Base-by-base conservation (phyloP, 2,329 filamentous ascomycete species). In the Coniochaeta prunicola region DNA sequence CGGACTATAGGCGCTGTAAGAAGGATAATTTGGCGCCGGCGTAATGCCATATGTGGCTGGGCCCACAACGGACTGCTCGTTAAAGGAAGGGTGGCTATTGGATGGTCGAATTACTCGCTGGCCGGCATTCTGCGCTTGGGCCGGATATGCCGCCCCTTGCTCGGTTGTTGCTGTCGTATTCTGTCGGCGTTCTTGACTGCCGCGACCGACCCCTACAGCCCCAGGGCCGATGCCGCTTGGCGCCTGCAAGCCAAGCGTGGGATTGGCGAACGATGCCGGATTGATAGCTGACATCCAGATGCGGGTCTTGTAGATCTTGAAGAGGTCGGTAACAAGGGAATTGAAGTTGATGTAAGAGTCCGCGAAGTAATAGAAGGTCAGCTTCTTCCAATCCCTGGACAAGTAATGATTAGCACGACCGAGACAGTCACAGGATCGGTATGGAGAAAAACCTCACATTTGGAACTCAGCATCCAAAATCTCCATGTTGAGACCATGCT, bases 221-320 rank as follows among this genome's bases (percentile, higher is more conserved):
- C 86, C 87, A 9, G 85, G 84, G 0, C 85, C 84, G 65, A 89
- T 80, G 30, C 83, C 83, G 62, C 85, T 87, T 1, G 88, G 85
- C 2, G 87, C 85, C 69, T 88, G 86, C 24, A 92, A 77, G 28
- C 88, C 88, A 55, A 90, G 78, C 3, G 85, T 86, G 19, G 90
- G 89, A 62, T 87, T 92, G 26, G 90, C 90, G 72, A 97, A 97
- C 0, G 93, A 97, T 5, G 93, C 94, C 8, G 94, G 94, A 71
- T 99, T 99, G 73, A 99, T 96, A 4, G 94, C 94, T 4, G 93
- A 97, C 91, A 99, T 96, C 94, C 94, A 99, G 68, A 99, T 99
- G 66, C 96, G 86, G 24, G 93, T 96, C 79, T 99, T 99, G 81
- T 97, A 99, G 62, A 97, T 93, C 76, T 97, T 97, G 83, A 97